Percentiles rank a stretch among this genome's conserved stretches.
Conservation (phyloP, 257 asterid genomes). For the Nicotiana otophora region DNA sequence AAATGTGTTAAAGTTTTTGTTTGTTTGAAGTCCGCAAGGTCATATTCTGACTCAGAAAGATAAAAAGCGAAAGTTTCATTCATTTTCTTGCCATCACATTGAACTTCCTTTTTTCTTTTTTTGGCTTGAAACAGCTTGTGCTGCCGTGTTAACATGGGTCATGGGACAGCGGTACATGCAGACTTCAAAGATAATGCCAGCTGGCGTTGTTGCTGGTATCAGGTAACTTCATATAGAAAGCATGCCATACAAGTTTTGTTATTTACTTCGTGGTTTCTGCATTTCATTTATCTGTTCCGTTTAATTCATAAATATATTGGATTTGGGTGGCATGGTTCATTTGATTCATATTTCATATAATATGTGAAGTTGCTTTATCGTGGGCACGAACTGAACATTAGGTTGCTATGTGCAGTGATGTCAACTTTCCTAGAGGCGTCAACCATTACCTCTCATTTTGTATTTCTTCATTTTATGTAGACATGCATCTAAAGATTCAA, state of each 20-base stretch:
- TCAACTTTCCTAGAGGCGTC: not conserved
- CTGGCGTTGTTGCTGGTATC: slow-evolving; percentile 89
- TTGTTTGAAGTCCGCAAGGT: not conserved
- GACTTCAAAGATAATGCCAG: slow-evolving; percentile 90
- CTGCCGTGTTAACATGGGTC: slow-evolving; percentile 60
- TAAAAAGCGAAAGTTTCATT: not conserved
- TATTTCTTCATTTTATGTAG: not conserved
- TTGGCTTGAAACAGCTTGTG: slow-evolving; percentile 44
- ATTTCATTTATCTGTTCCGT: not conserved
- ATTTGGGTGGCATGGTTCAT: not conserved
- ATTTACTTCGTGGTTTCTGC: not conserved
- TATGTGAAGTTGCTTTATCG: not conserved
- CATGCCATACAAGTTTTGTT: not conserved
- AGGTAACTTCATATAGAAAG: slow-evolving; percentile 41
- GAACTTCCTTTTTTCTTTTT: not conserved
- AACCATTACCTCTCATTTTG: not conserved
- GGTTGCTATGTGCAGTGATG: not conserved
- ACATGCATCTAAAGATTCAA: not conserved
- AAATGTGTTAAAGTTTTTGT: not conserved
- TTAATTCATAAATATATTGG: not conserved
- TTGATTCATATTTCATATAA: not conserved
- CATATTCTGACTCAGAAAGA: not conserved
- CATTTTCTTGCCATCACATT: not conserved
- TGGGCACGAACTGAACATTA: not conserved
- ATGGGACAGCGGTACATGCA: slow-evolving; percentile 80